phyloP scores from a whole-genome alignment of 306 rosid genomes.

The Quillaja saponaria region DNA sequence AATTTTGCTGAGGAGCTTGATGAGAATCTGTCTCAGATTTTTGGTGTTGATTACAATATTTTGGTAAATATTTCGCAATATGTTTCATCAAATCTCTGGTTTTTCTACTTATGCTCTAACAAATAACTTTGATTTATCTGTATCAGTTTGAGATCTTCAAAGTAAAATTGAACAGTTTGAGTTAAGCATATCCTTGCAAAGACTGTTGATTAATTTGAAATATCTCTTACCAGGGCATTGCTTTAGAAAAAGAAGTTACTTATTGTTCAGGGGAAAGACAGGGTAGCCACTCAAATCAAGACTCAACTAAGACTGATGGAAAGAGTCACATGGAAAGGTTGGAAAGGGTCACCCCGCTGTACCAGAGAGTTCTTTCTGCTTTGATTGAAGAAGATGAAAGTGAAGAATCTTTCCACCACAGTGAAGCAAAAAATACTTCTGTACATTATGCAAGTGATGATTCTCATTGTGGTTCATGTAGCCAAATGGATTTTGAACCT shows the following conservation, averaged over 20 bases:
- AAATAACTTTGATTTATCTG: slow-evolving; percentile 10
- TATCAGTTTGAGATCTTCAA: slow-evolving; percentile 25
- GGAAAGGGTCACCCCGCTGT: slow-evolving; percentile 65
- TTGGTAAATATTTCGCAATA: slow-evolving; percentile 47
- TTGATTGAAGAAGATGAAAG: slow-evolving; percentile 74
- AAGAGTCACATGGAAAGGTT: slow-evolving; percentile 48
- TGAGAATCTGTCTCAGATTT: slow-evolving; percentile 56
- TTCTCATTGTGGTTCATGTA: slow-evolving; percentile 91
- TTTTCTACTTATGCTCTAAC: slow-evolving; percentile 20
- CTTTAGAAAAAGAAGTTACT: slow-evolving; percentile 43
- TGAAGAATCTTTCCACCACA: slow-evolving; percentile 60
- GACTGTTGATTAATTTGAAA: slow-evolving; percentile 21
- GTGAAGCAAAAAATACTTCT: slow-evolving; percentile 61
- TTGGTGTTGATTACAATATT: slow-evolving; percentile 52
- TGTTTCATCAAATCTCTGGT: slow-evolving; percentile 22
- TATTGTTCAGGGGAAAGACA: slow-evolving; percentile 53
- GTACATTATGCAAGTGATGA: slow-evolving; percentile 80
- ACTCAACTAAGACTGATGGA: slow-evolving; percentile 42
- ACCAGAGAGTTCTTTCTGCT: slow-evolving; percentile 88
- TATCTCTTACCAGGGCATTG: slow-evolving; percentile 52
- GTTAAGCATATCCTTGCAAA: slow-evolving; percentile 10
- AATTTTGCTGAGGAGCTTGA: slow-evolving; percentile 63
- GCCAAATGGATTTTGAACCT: slow-evolving; percentile 71
- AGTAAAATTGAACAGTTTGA: slow-evolving; percentile 21
- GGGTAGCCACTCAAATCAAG: slow-evolving; percentile 42